A percentile compares a stretch with the other conserved stretches of the same genome.
Evolutionary conservation across 345 rosid genomes (phyloP).

Genomic region (Moricandia moricandioides): DNA sequence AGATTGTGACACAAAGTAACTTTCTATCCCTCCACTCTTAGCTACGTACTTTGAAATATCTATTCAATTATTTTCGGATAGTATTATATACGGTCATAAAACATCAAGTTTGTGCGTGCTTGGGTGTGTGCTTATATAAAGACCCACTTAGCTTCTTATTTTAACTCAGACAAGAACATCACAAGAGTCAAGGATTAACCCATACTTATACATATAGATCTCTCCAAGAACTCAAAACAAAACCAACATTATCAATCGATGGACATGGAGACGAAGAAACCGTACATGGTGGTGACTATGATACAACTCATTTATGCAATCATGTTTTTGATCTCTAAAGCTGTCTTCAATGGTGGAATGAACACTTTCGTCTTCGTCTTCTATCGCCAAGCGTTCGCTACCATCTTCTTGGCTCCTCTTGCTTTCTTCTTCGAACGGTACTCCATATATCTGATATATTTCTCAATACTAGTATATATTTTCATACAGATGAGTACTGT

Average conservation of each 20-base stretch:
- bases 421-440: constrained; percentile 77
- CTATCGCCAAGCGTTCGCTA: constrained; percentile 79
- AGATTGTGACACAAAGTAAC: constrained; percentile 32
- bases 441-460: neutral
- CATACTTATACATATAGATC: neutral
- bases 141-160: constrained; percentile 19
- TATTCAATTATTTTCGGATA: constrained; percentile 2
- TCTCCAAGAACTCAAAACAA: neutral
- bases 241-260: constrained; percentile 1
- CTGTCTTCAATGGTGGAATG: constrained; percentile 82
- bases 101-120: constrained; percentile 7
- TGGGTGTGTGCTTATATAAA: constrained; percentile 20
- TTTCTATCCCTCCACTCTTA: constrained; percentile 6
- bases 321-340: constrained; percentile 93
- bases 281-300: constrained; percentile 50
- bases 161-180: constrained; percentile 9
- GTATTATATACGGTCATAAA: neutral
- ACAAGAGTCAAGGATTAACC: neutral
- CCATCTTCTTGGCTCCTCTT: constrained; percentile 68
- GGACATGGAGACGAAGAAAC: constrained; percentile 52
- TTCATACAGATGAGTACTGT: neutral
- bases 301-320: constrained; percentile 74
- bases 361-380: constrained; percentile 80
- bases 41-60: constrained; percentile 7
- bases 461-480: neutral